Base-by-base conservation (phyloP, 257 asterid genomes). In the Pogostemon cablin region DNA sequence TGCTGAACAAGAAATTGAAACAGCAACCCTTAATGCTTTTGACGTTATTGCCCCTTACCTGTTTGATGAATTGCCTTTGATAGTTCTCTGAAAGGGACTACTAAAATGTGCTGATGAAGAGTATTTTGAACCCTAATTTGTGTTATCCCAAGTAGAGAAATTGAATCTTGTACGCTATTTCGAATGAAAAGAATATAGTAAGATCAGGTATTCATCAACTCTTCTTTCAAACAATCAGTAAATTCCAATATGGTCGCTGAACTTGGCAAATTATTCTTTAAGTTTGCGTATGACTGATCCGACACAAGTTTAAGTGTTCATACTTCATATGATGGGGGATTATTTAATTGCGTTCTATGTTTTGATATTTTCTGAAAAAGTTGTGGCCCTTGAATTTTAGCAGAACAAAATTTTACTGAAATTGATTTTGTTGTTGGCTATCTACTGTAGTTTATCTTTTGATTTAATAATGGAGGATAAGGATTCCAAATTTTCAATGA, bases 381-480 rank as follows among this genome's bases (percentile, higher is more conserved):
- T 25, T 25, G 1, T 25, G 32, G 32, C 1, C 32, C 32, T 0
- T 25, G 32, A 25, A 48, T 60, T 15, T 7, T 7, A 35, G n/a
- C 5, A n/a, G 49, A 32, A 25, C 12, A 7, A 9, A 34, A 8
- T 66, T 4, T 20, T 8, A 15, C 32, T 53, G 54, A 4, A 9
- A 52, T 50, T 35, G 38, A 4, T 44, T 40, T 20, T 15, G 20
- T 42, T 47, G 62, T 11, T 55, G 62, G 41, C 37, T 72, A 25
- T 20, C 38, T 37, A 17, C 61, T 43, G 12, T 11, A 8, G n/a
- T 10, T 55, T 63, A 40, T 52, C 48, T 20, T 25, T 40, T 32
- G 7, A 52, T 62, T 46, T 62, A 32, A 9, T 20, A 49, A 8
- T 72, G 71, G 58, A 72, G 56, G 42, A 62, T 41, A 41, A 20